Evolutionary conservation across 768 basidiomycete genomes (phyloP).

Genomic region (Pluteus cervinus): DNA sequence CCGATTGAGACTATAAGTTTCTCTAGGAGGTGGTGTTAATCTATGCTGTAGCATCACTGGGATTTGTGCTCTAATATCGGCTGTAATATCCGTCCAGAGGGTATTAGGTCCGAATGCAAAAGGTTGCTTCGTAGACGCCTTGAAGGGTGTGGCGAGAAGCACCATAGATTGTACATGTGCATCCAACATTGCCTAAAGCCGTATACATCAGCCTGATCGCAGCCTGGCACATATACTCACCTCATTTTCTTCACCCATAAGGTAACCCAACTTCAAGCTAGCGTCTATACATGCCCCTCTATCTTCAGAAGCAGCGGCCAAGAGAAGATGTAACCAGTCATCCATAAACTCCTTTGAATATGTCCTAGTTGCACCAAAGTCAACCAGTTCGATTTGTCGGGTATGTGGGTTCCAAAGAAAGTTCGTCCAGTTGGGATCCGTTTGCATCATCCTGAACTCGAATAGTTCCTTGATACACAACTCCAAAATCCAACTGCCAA

Average conservation of each 20-base stretch:
- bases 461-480: slow-evolving; percentile 90
- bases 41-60: slow-evolving; percentile 87
- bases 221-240: slow-evolving; percentile 29
- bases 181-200: slow-evolving; percentile 69
- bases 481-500: slow-evolving; percentile 74
- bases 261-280: slow-evolving; percentile 82
- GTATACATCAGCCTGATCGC: background rate
- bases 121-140: slow-evolving; percentile 50
- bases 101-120: slow-evolving; percentile 75
- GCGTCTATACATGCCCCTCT: slow-evolving; percentile 57
- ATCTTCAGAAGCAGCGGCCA: slow-evolving; percentile 69
- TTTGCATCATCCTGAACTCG: slow-evolving; percentile 91
- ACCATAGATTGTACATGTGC: slow-evolving; percentile 83
- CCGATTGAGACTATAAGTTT: slow-evolving; percentile 95
- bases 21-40: slow-evolving; percentile 86
- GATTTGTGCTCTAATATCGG: slow-evolving; percentile 71
- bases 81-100: slow-evolving; percentile 65
- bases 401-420: slow-evolving; percentile 80
- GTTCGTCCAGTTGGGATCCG: slow-evolving; percentile 98
- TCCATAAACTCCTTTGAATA: slow-evolving; percentile 87
- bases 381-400: slow-evolving; percentile 77
- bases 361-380: slow-evolving; percentile 91
- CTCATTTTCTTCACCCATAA: slow-evolving; percentile 84
- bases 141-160: slow-evolving; percentile 85
- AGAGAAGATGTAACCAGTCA: slow-evolving; percentile 79